phyloP scores from a whole-genome alignment of 2,329 filamentous ascomycete species.

The Corinectria fuckeliana region DNA sequence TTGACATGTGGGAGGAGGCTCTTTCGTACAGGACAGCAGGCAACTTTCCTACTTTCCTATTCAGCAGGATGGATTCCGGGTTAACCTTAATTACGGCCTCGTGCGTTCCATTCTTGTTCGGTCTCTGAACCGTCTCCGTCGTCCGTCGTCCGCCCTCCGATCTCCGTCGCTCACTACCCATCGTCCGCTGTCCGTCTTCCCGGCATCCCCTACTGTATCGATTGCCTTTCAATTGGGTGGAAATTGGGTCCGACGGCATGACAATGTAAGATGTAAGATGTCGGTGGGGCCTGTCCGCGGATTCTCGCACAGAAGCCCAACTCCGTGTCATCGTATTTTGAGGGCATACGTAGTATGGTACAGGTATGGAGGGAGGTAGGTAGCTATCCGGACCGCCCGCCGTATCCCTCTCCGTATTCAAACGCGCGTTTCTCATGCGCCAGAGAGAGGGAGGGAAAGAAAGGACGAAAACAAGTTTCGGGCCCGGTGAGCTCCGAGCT shows the following conservation, averaged over 20 bases:
- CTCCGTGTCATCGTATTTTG: too few species aligned
- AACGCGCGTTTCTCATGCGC: not conserved
- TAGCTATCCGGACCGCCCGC: not conserved
- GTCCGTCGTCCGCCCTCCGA: not conserved
- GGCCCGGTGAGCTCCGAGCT: not conserved
- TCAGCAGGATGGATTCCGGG: too few species aligned
- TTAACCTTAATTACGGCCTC: not conserved
- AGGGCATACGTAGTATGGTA: too few species aligned
- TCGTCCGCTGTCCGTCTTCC: not conserved
- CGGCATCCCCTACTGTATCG: not conserved
- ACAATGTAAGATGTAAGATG: not conserved
- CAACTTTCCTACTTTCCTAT: too few species aligned
- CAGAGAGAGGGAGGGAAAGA: not conserved
- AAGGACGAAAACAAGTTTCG: not conserved
- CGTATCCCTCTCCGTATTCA: not conserved
- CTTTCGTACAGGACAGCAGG: too few species aligned
- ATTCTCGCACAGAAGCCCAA: too few species aligned
- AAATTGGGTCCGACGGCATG: not conserved
- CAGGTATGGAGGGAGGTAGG: too few species aligned
- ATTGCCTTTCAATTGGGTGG: not conserved
- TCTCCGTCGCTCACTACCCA: not conserved
- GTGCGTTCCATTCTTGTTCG: not conserved
- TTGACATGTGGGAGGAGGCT: not conserved
- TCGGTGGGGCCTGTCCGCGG: not conserved
- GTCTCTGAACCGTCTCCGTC: not conserved